A percentile compares a stretch with the other conserved stretches of the same genome.
Evolutionary conservation across 2,329 filamentous ascomycete genomes (phyloP).

Genomic region (Torrubiellomyces zombiae): DNA sequence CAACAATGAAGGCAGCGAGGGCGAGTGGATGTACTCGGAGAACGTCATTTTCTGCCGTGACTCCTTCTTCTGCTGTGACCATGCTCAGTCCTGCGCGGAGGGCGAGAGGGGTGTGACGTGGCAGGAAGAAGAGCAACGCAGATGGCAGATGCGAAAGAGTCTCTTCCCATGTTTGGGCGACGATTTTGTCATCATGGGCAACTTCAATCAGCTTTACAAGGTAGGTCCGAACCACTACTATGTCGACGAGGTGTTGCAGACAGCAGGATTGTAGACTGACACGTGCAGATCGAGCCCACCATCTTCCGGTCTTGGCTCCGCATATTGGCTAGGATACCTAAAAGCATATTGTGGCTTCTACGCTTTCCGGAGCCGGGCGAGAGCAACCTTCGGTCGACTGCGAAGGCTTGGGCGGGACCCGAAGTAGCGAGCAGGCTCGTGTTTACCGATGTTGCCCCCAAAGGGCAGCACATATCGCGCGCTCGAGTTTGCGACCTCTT

Average conservation of each 20-base stretch:
- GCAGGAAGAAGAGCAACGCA: constrained; percentile 63
- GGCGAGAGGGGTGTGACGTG: constrained; percentile 53
- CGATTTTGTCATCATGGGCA: constrained; percentile 79
- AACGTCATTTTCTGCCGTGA: constrained; percentile 91
- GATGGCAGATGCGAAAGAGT: constrained; percentile 88
- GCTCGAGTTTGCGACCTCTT: constrained; percentile 89
- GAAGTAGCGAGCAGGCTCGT: constrained; percentile 75
- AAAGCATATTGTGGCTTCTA: constrained; percentile 87
- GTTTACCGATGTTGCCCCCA: constrained; percentile 94
- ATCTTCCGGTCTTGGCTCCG: constrained; percentile 93
- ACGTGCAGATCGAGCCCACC: constrained; percentile 72
- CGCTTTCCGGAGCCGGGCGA: constrained; percentile 91
- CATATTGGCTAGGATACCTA: constrained; percentile 70
- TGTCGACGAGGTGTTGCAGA: neutral
- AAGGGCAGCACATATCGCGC: constrained; percentile 81
- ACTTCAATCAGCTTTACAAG: constrained; percentile 99
- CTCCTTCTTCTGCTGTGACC: constrained; percentile 97
- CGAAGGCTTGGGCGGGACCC: constrained; percentile 65
- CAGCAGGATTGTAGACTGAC: neutral
- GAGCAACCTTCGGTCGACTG: constrained; percentile 64
- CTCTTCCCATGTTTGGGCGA: constrained; percentile 72
- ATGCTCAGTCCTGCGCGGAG: constrained; percentile 73
- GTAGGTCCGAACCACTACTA: constrained; percentile 27
- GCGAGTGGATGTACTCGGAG: constrained; percentile 88
- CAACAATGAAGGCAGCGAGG: constrained; percentile 50